A percentile compares a stretch with the other conserved stretches of the same genome.
phyloP scores from a whole-genome alignment of 202 grass and related monocot species.

The Zizania palustris region DNA sequence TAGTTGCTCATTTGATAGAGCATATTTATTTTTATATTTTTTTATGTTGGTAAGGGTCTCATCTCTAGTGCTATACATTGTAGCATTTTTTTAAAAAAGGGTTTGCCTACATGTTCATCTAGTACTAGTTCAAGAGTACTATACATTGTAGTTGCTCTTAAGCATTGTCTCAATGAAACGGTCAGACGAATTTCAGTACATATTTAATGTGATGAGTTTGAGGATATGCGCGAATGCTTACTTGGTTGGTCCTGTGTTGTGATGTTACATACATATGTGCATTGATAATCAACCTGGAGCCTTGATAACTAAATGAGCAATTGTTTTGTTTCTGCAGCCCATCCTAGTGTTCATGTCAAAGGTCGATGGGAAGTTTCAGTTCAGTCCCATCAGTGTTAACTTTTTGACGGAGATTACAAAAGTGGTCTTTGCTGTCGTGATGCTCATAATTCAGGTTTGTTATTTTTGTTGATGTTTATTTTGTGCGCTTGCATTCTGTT shows the following conservation, averaged over 20 bases:
- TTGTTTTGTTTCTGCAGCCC: conserved; percentile 62
- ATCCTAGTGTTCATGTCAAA: conserved; percentile 97
- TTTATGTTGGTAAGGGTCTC: too few species aligned
- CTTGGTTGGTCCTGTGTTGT: neutral
- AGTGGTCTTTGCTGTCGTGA: conserved; percentile 82
- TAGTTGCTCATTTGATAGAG: too few species aligned
- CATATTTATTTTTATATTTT: too few species aligned
- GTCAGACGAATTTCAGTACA: neutral
- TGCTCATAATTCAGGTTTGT: conserved; percentile 90
- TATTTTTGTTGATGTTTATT: conserved; percentile 11
- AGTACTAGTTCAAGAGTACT: too few species aligned
- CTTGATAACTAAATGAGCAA: conserved; percentile 9
- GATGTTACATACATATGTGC: neutral
- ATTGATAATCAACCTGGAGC: neutral
- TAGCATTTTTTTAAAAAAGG: too few species aligned
- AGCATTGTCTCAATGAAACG: neutral
- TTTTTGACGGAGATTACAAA: conserved; percentile 91
- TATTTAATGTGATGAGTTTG: neutral
- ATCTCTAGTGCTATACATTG: too few species aligned
- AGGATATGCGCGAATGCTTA: neutral
- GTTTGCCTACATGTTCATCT: too few species aligned
- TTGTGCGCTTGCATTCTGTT: neutral
- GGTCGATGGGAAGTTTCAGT: conserved; percentile 91
- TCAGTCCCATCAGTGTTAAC: conserved; percentile 94
- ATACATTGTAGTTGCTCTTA: too few species aligned